Conservation (phyloP, 2,329 filamentous ascomycete genomes). For the Acrocalymma vagum region DNA sequence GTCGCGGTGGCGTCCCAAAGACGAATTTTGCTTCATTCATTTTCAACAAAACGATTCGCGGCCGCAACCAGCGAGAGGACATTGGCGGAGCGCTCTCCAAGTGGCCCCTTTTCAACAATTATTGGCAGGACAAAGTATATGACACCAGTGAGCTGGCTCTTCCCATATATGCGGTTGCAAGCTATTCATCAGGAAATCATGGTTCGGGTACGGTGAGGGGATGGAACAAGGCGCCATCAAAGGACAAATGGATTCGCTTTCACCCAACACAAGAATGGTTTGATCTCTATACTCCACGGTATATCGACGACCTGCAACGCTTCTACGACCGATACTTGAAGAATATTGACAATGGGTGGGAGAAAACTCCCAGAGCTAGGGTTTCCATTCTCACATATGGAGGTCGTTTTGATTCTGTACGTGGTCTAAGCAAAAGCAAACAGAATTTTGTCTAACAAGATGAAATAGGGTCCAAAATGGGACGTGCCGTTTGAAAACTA, state of each 20-base stretch:
- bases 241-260: conserved; percentile 26
- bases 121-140: conserved; percentile 20
- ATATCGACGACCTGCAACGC: conserved; percentile 17
- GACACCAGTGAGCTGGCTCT: conserved; percentile 21
- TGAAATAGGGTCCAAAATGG: no score
- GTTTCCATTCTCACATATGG: conserved; percentile 45
- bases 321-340: conserved; percentile 61
- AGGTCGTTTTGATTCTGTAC: conserved; percentile 2
- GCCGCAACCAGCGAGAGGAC: conserved; percentile 15
- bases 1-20: conserved; percentile 19
- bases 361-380: conserved; percentile 55
- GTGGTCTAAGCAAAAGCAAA: conserved; percentile 4
- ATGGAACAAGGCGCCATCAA: conserved; percentile 12
- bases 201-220: conserved; percentile 24
- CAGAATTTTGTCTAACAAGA: no score
- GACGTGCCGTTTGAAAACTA: no score
- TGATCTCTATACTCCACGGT: conserved; percentile 18
- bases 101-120: conserved; percentile 15
- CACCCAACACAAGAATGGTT: conserved; percentile 26
- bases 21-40: conserved; percentile 13
- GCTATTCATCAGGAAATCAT: conserved; percentile 21
- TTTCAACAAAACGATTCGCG: conserved; percentile 29
- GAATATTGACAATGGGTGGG: conserved; percentile 56
- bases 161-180: conserved; percentile 20
- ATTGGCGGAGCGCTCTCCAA: conserved; percentile 15